Percentiles rank a stretch among this genome's conserved stretches.
Conservation (phyloP, 2,329 filamentous ascomycete species). For the Neonectria hederae region DNA sequence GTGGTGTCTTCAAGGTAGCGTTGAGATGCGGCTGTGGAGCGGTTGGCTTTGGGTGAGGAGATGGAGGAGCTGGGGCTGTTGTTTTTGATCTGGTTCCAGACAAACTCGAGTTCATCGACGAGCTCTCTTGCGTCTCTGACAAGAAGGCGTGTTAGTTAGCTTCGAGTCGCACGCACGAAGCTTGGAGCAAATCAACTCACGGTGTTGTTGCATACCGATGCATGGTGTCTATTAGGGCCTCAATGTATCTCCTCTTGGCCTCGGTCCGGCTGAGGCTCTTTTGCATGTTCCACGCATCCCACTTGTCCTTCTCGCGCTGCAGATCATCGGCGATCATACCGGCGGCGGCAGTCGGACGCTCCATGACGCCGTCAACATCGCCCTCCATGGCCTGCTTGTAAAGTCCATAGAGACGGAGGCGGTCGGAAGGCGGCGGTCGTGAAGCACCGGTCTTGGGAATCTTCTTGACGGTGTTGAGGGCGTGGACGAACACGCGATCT, state of each 20-base stretch:
- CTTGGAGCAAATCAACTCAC: slow-evolving; percentile 53
- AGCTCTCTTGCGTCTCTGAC: slow-evolving; percentile 82
- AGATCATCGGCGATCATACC: slow-evolving; percentile 63
- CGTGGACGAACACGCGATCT: slow-evolving; percentile 99
- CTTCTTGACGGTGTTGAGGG: slow-evolving; percentile 97
- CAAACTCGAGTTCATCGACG: slow-evolving; percentile 95
- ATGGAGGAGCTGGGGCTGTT: slow-evolving; percentile 75
- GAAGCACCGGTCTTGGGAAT: slow-evolving; percentile 92
- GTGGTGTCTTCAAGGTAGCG: slow-evolving; percentile 56
- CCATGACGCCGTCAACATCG: slow-evolving; percentile 93
- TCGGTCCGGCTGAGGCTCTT: slow-evolving; percentile 86
- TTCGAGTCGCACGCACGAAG: not conserved
- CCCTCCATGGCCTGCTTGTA: slow-evolving; percentile 99
- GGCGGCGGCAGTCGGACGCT: slow-evolving; percentile 70
- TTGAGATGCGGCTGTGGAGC: slow-evolving; percentile 44
- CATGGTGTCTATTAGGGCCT: slow-evolving; percentile 95
- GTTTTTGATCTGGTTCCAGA: slow-evolving; percentile 97
- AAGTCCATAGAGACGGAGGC: slow-evolving; percentile 92
- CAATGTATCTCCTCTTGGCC: slow-evolving; percentile 93
- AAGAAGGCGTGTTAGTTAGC: slow-evolving; percentile 31
- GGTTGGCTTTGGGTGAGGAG: slow-evolving; percentile 62
- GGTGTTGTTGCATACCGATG: slow-evolving; percentile 91
- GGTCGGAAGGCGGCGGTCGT: slow-evolving; percentile 84
- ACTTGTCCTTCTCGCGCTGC: slow-evolving; percentile 72
- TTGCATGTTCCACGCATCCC: slow-evolving; percentile 96